Evolutionary conservation across 257 asterid genomes (phyloP).

Genomic region (Gentiana dahurica): DNA sequence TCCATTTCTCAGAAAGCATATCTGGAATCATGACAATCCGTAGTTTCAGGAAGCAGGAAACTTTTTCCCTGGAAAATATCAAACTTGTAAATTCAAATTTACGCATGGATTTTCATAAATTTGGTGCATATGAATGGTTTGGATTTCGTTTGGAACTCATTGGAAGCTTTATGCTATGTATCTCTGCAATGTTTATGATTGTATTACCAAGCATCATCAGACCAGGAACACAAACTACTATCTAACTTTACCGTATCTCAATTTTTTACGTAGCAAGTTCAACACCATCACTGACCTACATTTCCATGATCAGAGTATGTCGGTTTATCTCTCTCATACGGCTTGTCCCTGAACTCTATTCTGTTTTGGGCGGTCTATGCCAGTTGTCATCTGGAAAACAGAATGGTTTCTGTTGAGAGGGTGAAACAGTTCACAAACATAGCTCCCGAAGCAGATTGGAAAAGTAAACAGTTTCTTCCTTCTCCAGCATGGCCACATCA

Average conservation of each 20-base stretch:
- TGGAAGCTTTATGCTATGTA: conserved; percentile 78
- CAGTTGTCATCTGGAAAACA: conserved; percentile 83
- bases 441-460: conserved; percentile 91
- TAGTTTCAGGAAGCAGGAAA: conserved; percentile 67
- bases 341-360: conserved; percentile 68
- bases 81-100: conserved; percentile 61
- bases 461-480: conserved; percentile 43
- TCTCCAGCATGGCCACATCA: conserved; percentile 67
- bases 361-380: conserved; percentile 55
- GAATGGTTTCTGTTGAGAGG: conserved; percentile 97
- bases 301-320: conserved; percentile 57
- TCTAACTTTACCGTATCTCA: no score
- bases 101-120: conserved; percentile 90
- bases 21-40: conserved; percentile 92
- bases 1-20: conserved; percentile 93
- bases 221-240: conserved; percentile 42
- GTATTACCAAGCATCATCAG: conserved; percentile 84
- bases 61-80: conserved; percentile 60
- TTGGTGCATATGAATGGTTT: conserved; percentile 92
- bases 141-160: conserved; percentile 82
- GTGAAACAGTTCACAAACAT: conserved; percentile 71
- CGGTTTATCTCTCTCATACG: conserved; percentile 81
- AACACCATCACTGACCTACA: conserved; percentile 2
- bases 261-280: no score
- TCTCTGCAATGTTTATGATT: conserved; percentile 71